Conservation (phyloP, 768 basidiomycete genomes). For the Agaricus subrufescens region DNA sequence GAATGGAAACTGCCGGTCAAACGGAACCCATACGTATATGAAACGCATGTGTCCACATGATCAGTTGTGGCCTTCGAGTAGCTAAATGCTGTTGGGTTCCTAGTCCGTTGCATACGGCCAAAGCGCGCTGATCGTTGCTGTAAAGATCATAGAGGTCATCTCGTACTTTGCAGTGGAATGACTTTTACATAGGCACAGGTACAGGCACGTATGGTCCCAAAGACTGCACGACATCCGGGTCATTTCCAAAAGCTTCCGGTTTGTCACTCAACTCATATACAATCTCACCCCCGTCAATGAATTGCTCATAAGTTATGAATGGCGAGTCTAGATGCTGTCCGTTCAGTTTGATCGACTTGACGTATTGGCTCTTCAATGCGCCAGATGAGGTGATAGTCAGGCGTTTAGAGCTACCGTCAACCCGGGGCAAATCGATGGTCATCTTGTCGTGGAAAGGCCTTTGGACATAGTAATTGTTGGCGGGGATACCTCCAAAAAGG, state of each 20-base stretch:
- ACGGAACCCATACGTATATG: no score
- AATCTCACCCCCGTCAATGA: conserved; percentile 50
- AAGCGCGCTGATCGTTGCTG: no score
- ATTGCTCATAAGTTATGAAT: conserved; percentile 56
- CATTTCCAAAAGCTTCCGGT: conserved; percentile 29
- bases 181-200: no score
- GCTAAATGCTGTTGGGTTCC: no score
- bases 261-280: conserved; percentile 61
- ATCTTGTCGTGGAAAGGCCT: conserved; percentile 51
- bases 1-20: no score
- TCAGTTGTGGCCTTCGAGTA: no score
- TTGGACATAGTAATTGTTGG: not conserved
- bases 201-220: not conserved
- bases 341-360: conserved; percentile 57
- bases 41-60: no score
- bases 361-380: conserved; percentile 54
- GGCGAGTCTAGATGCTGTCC: conserved; percentile 38
- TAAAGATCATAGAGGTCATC: no score
- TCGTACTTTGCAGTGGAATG: no score
- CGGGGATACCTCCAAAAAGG: not conserved
- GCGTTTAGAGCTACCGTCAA: conserved; percentile 15
- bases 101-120: not conserved
- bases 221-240: conserved; percentile 17
- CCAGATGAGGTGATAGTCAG: conserved; percentile 54
- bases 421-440: conserved; percentile 48